These are phyloP conservation scores for Saccharum spontaneum DNA, from an alignment of 176 grass and related monocot genomes.

Conservation along the genomic window DNA sequence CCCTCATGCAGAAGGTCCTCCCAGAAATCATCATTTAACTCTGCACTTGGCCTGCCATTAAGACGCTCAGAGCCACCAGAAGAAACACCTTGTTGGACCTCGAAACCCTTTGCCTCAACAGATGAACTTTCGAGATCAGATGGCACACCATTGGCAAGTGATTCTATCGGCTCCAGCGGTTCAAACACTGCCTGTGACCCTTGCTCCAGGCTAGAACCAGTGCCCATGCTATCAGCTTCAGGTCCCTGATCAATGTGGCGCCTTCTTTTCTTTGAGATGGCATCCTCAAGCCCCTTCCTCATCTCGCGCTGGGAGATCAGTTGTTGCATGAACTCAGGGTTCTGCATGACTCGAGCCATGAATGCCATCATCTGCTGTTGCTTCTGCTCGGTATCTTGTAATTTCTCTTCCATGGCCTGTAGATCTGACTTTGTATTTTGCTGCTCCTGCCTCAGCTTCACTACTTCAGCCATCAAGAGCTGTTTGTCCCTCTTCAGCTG, in stretches of 20 bases:
- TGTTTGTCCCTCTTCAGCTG: constrained; percentile 80
- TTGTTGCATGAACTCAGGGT: constrained; percentile 65
- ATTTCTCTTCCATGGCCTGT: constrained; percentile 77
- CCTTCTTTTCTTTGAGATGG: constrained; percentile 79
- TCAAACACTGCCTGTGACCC: constrained; percentile 37
- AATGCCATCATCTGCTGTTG: constrained; percentile 95
- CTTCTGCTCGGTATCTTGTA: constrained; percentile 83
- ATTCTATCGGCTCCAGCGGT: constrained; percentile 16
- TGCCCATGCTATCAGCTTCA: constrained; percentile 47
- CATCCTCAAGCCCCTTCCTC: constrained; percentile 68
- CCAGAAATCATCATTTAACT: constrained; percentile 94
- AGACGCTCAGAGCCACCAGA: constrained; percentile 15
- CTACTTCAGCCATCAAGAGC: constrained; percentile 73
- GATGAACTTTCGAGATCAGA: constrained; percentile 47
- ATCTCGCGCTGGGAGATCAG: constrained; percentile 64
- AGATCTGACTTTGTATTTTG: constrained; percentile 73
- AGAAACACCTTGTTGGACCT: constrained; percentile 13
- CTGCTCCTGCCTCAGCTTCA: constrained; percentile 94
- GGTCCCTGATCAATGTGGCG: constrained; percentile 56
- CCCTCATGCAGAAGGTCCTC: constrained; percentile 80
- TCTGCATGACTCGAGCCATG: constrained; percentile 78
- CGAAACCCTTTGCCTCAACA: constrained; percentile 27
- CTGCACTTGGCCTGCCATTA: constrained; percentile 43
- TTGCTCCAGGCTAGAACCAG: constrained; percentile 47
- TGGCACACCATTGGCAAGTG: constrained; percentile 15